Base-by-base conservation (phyloP, 139 green algal genomes). In the Chlamydomonas sphaeroides region DNA sequence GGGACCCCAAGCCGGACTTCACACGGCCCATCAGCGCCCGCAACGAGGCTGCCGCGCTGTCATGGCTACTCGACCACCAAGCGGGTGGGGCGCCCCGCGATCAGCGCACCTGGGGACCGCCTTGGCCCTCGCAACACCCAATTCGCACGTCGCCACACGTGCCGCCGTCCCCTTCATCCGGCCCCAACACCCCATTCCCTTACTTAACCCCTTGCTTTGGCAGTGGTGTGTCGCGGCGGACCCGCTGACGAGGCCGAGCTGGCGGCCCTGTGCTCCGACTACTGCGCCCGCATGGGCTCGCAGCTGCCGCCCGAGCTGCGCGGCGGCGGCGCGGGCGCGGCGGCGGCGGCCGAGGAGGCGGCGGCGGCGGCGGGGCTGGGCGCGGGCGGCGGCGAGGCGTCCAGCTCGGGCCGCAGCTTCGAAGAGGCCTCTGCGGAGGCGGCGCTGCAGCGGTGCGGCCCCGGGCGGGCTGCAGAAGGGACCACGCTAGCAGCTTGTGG, bases 41-140 rank as follows among this genome's bases (percentile, higher is more conserved):
- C 26, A 95, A 95, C 51, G 92, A 95, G 68, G 92, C 92, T 14
- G 92, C 92, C 3, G 89, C 90, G 0, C 77, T 95, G 36, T 93
- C 91, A 17, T 71, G 92, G 78, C 82, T 95, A 62, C 76, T 93
- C 4, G 45, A 87, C 83, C 51, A 86, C 68, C 66, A 78, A 45
- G 39, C 75, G 23, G 61, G 75, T 82, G 33, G 17, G 70, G 25
- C n/a, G 70, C n/a, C n/a, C n/a, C n/a, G n/a, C n/a, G n/a, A n/a
- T n/a, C n/a, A n/a, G n/a, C n/a, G n/a, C n/a, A n/a, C n/a, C n/a
- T n/a, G n/a, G n/a, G n/a, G n/a, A n/a, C n/a, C n/a, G n/a, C n/a
- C n/a, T n/a, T n/a, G n/a, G n/a, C n/a, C n/a, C n/a, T n/a, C n/a
- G n/a, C n/a, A n/a, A n/a, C n/a, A n/a, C n/a, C n/a, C n/a, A n/a